Evolutionary conservation across 1,284 basidiomycete species (phyloP), one percentile per base, ranked within the genome.

Genomic region (Ceratobasidium sp.): DNA sequence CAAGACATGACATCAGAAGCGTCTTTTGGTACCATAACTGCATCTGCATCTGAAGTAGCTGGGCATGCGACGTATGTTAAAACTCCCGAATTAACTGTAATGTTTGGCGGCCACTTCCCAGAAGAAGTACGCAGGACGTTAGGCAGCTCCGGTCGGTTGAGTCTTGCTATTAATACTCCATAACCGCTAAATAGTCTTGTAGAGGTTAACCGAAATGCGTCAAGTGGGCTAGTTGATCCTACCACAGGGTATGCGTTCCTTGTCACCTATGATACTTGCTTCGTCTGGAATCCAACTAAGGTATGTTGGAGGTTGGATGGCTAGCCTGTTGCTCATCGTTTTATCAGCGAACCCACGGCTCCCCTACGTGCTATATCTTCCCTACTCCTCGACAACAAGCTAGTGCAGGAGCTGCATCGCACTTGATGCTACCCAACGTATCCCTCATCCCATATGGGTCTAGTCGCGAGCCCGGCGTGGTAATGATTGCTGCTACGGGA

Each of bases 321-420:
- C 35, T 67, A 74, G 73, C 13, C n/a, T 37, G 28, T 49, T 7
- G 53, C 64, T 71, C 17, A 51, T 35, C 8, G n/a, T 3, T 20
- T 35, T 20, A 28, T 13, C n/a, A 90, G 89, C 89, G 17, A 83
- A 90, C 65, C 88, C 87, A 81, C 88, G 71, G 90, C 17, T 88
- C 88, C 76, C 92, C 92, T 17, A 94, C 92, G 10, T 94, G 93
- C 82, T 94, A 94, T 80, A 94, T 94, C 54, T 93, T 94, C 80
- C 86, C 90, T 11, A 63, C 77, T 39, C 77, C 80, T 37, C 28
- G 47, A 54, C 20, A 92, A 90, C 81, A 91, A 91, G 11, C 85
- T 31, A 69, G 58, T 28, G 28, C 39, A 49, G 81, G 74, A 86
- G 82, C 81, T 33, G 86, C 81, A 8, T 82, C 87, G 15, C 82